Conservation (phyloP, 2,329 filamentous ascomycete species). For the Pyrenochaeta sp. region DNA sequence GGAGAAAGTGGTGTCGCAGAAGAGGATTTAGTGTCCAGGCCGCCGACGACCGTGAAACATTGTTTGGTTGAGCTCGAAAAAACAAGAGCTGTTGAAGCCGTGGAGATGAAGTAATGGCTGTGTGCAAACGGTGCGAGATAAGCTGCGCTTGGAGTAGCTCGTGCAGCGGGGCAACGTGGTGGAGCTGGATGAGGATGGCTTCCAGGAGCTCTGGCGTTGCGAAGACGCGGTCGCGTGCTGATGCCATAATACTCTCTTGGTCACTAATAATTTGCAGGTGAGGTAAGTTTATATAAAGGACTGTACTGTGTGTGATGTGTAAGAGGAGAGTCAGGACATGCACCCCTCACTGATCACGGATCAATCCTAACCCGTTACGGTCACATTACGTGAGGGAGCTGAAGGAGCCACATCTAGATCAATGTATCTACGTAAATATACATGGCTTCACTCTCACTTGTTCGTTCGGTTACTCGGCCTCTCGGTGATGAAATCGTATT, state of each 20-base stretch:
- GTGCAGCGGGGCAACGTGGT: conserved; percentile 1
- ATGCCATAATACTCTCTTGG: conserved; percentile 4
- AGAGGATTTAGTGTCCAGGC: conserved; percentile 16
- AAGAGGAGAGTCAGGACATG: background rate
- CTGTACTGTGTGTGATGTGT: background rate
- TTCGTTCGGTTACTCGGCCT: too few relatives aligned
- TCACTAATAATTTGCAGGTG: background rate
- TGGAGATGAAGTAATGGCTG: conserved; percentile 15
- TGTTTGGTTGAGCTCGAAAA: conserved; percentile 5
- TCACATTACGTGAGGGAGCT: background rate
- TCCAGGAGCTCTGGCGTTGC: conserved; percentile 51
- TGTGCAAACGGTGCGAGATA: conserved; percentile 8
- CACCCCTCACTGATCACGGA: background rate
- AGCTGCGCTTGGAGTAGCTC: conserved; percentile 14
- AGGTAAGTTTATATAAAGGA: background rate
- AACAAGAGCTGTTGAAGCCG: conserved; percentile 20
- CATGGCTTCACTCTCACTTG: too few relatives aligned
- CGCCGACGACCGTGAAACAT: background rate
- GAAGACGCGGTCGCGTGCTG: conserved; percentile 33
- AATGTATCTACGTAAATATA: too few relatives aligned
- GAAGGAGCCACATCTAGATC: too few relatives aligned
- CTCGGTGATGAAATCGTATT: too few relatives aligned
- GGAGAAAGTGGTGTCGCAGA: conserved; percentile 13
- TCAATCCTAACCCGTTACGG: background rate
- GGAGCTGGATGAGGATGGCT: conserved; percentile 44